Evolutionary conservation across 495 filamentous ascomycete genomes (phyloP).

Genomic region (Aspergillus hancockii): DNA sequence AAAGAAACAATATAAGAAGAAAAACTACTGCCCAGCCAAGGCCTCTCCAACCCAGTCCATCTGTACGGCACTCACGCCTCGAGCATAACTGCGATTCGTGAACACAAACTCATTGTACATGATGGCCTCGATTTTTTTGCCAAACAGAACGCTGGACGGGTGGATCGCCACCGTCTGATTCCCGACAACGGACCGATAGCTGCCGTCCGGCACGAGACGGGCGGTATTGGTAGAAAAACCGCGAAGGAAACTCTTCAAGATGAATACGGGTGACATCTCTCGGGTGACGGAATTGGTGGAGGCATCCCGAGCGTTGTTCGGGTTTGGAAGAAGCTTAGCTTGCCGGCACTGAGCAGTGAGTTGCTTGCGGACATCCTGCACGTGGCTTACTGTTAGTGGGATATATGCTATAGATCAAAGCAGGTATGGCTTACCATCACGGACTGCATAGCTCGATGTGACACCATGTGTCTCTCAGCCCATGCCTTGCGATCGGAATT

Average conservation of each 20-base stretch:
- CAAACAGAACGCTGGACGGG: constrained; percentile 81
- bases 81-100: constrained; percentile 87
- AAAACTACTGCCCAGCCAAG: constrained; percentile 40
- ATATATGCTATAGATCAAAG: constrained; percentile 10
- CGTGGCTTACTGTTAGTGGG: constrained; percentile 10
- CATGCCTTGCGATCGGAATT: constrained; percentile 72
- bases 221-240: constrained; percentile 86
- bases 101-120: constrained; percentile 96
- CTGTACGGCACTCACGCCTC: constrained; percentile 83
- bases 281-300: constrained; percentile 13
- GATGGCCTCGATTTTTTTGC: constrained; percentile 88
- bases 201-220: constrained; percentile 76
- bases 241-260: constrained; percentile 78
- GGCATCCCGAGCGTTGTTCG: constrained; percentile 13
- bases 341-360: constrained; percentile 64
- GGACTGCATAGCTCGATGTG: constrained; percentile 78
- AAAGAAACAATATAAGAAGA: background rate
- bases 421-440: constrained; percentile 57
- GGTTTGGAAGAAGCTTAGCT: constrained; percentile 39
- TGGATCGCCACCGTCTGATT: constrained; percentile 89
- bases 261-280: constrained; percentile 42
- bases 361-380: constrained; percentile 82
- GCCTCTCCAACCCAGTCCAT: constrained; percentile 83
- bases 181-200: constrained; percentile 80
- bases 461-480: constrained; percentile 76